phyloP scores from a whole-genome alignment of 345 rosid species.

The Populus pruinosa region DNA sequence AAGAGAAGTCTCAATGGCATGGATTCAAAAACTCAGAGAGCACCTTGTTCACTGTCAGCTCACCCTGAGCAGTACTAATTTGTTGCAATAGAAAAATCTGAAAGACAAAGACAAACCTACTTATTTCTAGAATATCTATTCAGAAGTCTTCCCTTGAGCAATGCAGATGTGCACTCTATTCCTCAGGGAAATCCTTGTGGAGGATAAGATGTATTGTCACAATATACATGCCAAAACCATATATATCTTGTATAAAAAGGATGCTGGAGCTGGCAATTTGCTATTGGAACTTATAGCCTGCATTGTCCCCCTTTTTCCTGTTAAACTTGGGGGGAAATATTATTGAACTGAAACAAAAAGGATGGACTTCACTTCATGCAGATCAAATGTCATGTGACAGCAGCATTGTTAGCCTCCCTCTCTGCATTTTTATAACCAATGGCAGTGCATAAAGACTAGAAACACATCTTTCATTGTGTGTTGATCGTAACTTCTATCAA shows the following conservation, averaged over 20 bases:
- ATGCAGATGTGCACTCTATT: neutral
- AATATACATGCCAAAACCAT: neutral
- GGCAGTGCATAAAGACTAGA: neutral
- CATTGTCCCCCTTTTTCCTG: neutral
- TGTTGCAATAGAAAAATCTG: constrained; percentile 2
- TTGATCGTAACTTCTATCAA: neutral
- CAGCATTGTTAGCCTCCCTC: too few species aligned
- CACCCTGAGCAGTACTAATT: neutral
- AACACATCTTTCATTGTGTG: neutral
- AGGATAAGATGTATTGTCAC: neutral
- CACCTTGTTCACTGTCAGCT: neutral
- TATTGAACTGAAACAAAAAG: neutral
- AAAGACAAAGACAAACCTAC: neutral
- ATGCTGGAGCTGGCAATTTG: neutral
- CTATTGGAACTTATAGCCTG: neutral
- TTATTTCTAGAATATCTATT: neutral
- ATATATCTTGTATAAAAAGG: neutral
- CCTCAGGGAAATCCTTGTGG: neutral
- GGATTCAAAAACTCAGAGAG: constrained; percentile 1
- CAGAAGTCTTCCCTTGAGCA: neutral
- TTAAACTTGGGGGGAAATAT: neutral
- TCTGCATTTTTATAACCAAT: too few species aligned
- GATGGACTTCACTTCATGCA: too few species aligned
- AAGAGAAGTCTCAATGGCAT: neutral
- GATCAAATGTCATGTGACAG: too few species aligned